Percentiles rank a stretch among this genome's conserved stretches.
phyloP scores from a whole-genome alignment of 2,329 filamentous ascomycete genomes.

The Ascochyta fabae region DNA sequence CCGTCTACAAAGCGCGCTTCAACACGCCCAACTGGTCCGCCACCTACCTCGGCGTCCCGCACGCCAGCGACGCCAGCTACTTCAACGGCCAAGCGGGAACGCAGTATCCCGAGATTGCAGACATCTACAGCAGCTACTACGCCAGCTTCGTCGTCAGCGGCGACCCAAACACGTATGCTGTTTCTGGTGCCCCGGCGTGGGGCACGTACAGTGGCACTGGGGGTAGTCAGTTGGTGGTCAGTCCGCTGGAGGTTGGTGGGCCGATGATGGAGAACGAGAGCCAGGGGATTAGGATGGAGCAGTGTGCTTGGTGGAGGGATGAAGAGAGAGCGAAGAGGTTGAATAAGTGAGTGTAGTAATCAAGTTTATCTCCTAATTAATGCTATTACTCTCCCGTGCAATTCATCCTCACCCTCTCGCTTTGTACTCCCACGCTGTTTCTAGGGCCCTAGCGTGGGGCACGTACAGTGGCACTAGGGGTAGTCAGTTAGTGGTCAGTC shows the following conservation, averaged over 20 bases:
- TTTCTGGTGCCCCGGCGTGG: slow-evolving; percentile 35
- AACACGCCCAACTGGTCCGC: slow-evolving; percentile 42
- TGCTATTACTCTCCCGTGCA: too few species aligned
- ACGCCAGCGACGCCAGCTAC: slow-evolving; percentile 40
- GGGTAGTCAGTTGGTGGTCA: slow-evolving; percentile 32
- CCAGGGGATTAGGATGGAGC: slow-evolving; percentile 35
- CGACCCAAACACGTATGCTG: slow-evolving; percentile 40
- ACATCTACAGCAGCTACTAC: slow-evolving; percentile 45
- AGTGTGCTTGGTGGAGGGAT: slow-evolving; percentile 46
- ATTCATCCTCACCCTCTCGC: too few species aligned
- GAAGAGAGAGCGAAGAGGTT: slow-evolving; percentile 36
- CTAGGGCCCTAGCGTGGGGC: slow-evolving; percentile 38
- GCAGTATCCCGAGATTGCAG: slow-evolving; percentile 39
- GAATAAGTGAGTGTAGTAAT: slow-evolving; percentile 32
- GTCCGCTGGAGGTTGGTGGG: slow-evolving; percentile 30
- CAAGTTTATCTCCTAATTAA: too few species aligned
- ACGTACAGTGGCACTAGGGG: slow-evolving; percentile 29
- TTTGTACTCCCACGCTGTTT: slow-evolving; percentile 10
- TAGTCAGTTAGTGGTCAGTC: slow-evolving; percentile 32
- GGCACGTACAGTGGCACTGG: slow-evolving; percentile 32
- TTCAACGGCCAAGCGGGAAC: slow-evolving; percentile 38
- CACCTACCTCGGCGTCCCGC: slow-evolving; percentile 40
- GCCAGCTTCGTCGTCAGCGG: slow-evolving; percentile 47
- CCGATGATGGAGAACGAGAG: slow-evolving; percentile 35
- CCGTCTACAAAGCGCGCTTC: slow-evolving; percentile 46